These are phyloP conservation scores for Coemansia sp. DNA, from an alignment of 192 early-diverging fungal genomes.

Conservation along the genomic window DNA sequence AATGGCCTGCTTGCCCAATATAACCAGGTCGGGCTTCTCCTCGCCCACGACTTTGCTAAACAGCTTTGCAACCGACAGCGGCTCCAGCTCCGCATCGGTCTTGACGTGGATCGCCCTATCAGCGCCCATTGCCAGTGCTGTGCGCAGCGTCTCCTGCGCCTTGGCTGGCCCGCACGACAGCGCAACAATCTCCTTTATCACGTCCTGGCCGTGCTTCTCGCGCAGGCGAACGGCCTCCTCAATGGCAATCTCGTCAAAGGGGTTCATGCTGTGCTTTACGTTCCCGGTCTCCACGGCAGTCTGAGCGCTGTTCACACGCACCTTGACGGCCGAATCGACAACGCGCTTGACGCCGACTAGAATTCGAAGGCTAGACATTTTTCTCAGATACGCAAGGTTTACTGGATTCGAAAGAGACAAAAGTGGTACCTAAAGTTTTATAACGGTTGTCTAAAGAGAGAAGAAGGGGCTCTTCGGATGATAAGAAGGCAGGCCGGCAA, in stretches of 20 bases:
- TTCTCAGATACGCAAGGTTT: not conserved
- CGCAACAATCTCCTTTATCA: slow-evolving; percentile 77
- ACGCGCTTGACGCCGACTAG: slow-evolving; percentile 96
- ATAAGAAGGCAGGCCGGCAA: not conserved
- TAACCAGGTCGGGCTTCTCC: slow-evolving; percentile 90
- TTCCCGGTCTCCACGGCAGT: slow-evolving; percentile 86
- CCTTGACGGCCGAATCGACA: slow-evolving; percentile 98
- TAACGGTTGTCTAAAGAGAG: not conserved
- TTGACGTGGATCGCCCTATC: slow-evolving; percentile 94
- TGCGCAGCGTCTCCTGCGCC: slow-evolving; percentile 86
- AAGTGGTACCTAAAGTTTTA: not conserved
- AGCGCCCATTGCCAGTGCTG: slow-evolving; percentile 97
- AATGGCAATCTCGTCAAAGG: slow-evolving; percentile 99
- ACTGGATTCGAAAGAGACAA: not conserved
- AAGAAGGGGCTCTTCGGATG: not conserved
- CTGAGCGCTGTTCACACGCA: slow-evolving; percentile 87
- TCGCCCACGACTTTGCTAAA: slow-evolving; percentile 83
- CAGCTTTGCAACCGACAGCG: slow-evolving; percentile 88
- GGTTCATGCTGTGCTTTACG: slow-evolving; percentile 99
- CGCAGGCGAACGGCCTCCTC: slow-evolving; percentile 94
- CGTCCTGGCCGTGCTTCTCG: slow-evolving; percentile 69
- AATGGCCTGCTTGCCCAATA: slow-evolving; percentile 98
- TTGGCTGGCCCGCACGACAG: slow-evolving; percentile 88
- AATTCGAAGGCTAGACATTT: slow-evolving; percentile 64
- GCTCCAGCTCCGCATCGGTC: slow-evolving; percentile 76